Evolutionary conservation across 768 basidiomycete species (phyloP).

Genomic region (Mycena epipterygia): DNA sequence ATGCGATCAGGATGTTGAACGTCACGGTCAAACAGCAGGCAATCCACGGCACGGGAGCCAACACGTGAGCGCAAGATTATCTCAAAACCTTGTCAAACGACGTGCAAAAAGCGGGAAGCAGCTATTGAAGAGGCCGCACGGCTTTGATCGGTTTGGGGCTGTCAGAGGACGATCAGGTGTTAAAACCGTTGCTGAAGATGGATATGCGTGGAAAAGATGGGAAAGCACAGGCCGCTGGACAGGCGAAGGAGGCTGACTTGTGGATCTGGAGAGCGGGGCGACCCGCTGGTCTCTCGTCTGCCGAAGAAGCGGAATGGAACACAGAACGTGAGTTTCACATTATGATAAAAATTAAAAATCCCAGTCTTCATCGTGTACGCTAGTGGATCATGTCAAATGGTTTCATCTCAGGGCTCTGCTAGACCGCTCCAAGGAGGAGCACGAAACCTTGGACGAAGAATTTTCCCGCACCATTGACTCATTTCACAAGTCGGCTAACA

Average conservation of each 20-base stretch:
- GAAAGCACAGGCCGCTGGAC: background rate
- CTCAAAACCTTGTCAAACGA: background rate
- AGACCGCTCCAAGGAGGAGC: conserved; percentile 5
- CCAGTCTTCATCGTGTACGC: background rate
- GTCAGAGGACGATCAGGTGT: background rate
- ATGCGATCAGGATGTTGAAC: background rate
- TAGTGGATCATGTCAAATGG: conserved; percentile 32
- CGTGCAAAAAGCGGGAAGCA: background rate
- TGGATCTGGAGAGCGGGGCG: background rate
- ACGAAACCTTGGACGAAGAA: conserved; percentile 29
- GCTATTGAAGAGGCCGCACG: background rate
- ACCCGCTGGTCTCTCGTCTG: background rate
- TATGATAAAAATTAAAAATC: background rate
- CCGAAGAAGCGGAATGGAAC: background rate
- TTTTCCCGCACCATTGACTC: conserved; percentile 2
- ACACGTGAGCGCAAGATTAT: background rate
- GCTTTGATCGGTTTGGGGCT: background rate
- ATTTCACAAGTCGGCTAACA: background rate
- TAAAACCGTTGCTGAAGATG: background rate
- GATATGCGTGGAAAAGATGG: conserved; percentile 1
- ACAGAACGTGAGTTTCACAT: background rate
- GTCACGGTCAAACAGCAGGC: background rate
- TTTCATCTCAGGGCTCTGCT: conserved; percentile 19
- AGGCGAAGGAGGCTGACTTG: background rate
- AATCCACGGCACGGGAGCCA: background rate